Evolutionary conservation across 2,329 filamentous ascomycete species (phyloP).

Genomic region (Chaetomiaceae sp.): DNA sequence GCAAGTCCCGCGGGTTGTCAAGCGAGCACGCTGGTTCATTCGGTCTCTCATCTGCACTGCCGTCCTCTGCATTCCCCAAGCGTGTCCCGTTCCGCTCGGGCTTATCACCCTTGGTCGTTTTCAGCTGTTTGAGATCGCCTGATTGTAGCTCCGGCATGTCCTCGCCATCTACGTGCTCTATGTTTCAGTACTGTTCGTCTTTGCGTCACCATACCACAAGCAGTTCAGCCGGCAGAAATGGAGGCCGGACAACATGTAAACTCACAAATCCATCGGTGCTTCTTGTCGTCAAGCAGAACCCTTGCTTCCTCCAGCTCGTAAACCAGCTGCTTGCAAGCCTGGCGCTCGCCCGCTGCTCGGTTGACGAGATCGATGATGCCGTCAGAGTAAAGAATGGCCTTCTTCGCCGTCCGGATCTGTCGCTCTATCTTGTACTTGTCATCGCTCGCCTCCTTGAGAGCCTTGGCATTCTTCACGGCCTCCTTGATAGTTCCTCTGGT

Average conservation of each 20-base stretch:
- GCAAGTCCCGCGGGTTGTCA: background rate
- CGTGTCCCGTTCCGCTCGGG: background rate
- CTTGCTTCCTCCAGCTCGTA: slow-evolving; percentile 14
- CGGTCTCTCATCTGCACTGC: background rate
- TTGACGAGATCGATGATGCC: slow-evolving; percentile 14
- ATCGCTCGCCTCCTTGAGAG: background rate
- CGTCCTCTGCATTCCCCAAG: background rate
- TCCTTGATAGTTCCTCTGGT: slow-evolving; percentile 4
- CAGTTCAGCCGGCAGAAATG: no score
- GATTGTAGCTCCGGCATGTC: background rate
- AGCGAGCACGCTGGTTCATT: background rate
- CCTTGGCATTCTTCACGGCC: slow-evolving; percentile 8
- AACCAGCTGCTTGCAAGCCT: slow-evolving; percentile 16
- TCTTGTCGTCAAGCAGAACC: slow-evolving; percentile 10
- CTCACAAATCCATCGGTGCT: slow-evolving; percentile 21
- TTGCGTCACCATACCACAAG: no score
- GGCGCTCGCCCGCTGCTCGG: slow-evolving; percentile 8
- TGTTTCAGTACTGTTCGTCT: no score
- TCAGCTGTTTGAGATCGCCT: background rate
- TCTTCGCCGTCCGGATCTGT: slow-evolving; percentile 17
- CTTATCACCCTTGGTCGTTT: background rate
- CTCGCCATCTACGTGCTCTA: slow-evolving; percentile 6
- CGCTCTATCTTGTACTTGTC: slow-evolving; percentile 10
- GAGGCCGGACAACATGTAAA: no score
- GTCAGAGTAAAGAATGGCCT: slow-evolving; percentile 15